These are phyloP conservation scores for Coccomyxa sp. DNA, from an alignment of 139 green algal species.

Conservation along the genomic window DNA sequence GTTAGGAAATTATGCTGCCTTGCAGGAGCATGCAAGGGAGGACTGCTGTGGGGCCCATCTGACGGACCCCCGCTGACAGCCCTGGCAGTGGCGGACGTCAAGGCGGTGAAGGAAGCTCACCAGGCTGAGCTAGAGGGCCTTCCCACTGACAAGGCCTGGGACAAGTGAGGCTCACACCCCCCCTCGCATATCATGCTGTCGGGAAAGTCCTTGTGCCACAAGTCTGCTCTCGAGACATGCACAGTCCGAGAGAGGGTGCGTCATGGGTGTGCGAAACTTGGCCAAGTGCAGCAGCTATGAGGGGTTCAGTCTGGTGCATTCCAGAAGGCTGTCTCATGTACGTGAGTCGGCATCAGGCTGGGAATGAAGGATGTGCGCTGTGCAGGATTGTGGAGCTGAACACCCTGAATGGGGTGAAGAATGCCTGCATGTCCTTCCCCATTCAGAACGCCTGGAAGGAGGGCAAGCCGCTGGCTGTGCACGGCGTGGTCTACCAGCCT, in stretches of 20 bases:
- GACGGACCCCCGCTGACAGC: conserved; percentile 65
- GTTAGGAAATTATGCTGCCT: too few relatives aligned
- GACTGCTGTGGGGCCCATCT: neutral
- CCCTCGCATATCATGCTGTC: neutral
- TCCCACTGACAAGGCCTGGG: conserved; percentile 22
- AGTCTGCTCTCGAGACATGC: neutral
- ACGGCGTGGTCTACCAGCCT: conserved; percentile 63
- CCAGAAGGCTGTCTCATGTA: too few relatives aligned
- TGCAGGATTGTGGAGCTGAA: conserved; percentile 49
- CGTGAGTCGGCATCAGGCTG: too few relatives aligned
- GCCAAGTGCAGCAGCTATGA: neutral
- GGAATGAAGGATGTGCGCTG: neutral
- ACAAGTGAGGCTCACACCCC: conserved; percentile 2
- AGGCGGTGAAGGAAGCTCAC: conserved; percentile 36
- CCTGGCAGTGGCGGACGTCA: conserved; percentile 73
- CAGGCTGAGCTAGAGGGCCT: conserved; percentile 26
- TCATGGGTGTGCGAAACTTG: neutral
- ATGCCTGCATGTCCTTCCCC: conserved; percentile 64
- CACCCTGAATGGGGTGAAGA: conserved; percentile 64
- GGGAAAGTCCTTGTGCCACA: neutral
- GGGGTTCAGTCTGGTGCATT: neutral
- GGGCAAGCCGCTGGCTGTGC: conserved; percentile 64
- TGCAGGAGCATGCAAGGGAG: neutral
- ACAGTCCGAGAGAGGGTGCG: neutral
- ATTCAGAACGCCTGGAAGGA: conserved; percentile 72